A percentile compares a stretch with the other conserved stretches of the same genome.
Conservation (phyloP, 139 green algal genomes). For the Axilococcus clingmanii region DNA sequence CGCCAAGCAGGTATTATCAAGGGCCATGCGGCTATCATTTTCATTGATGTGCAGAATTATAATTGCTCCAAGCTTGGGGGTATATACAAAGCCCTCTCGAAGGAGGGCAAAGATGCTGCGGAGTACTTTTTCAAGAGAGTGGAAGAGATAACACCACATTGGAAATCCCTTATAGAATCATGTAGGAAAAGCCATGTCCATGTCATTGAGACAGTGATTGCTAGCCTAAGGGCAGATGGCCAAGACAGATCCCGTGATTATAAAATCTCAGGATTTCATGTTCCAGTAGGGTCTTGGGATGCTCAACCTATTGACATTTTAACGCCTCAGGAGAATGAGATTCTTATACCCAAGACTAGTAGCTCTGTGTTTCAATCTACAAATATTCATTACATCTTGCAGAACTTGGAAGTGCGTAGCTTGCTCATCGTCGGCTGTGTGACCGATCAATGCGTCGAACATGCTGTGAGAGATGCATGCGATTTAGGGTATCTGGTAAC, state of each 20-base stretch:
- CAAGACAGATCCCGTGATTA: conserved; percentile 57
- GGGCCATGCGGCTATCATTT: conserved; percentile 31
- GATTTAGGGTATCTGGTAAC: conserved; percentile 60
- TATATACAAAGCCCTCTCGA: conserved; percentile 22
- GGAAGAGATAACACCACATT: conserved; percentile 1
- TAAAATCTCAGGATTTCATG: conserved; percentile 65
- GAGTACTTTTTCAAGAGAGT: conserved; percentile 27
- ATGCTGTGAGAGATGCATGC: conserved; percentile 53
- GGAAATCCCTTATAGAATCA: conserved; percentile 3
- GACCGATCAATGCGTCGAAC: conserved; percentile 65
- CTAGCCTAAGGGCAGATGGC: conserved; percentile 46
- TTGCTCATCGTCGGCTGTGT: conserved; percentile 51
- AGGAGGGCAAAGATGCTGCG: conserved; percentile 1
- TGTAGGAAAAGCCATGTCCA: conserved; percentile 31
- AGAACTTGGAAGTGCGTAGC: conserved; percentile 33
- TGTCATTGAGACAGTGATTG: conserved; percentile 56
- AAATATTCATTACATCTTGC: conserved; percentile 40
- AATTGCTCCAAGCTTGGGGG: conserved; percentile 42
- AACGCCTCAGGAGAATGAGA: conserved; percentile 38
- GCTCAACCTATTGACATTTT: conserved; percentile 38
- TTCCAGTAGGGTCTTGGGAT: conserved; percentile 50
- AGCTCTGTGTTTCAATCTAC: conserved; percentile 53
- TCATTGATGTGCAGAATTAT: conserved; percentile 56
- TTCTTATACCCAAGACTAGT: conserved; percentile 59
- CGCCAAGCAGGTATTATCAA: too few relatives aligned